Conservation (phyloP, 768 basidiomycete genomes). For the Crassisporium funariophilum region DNA sequence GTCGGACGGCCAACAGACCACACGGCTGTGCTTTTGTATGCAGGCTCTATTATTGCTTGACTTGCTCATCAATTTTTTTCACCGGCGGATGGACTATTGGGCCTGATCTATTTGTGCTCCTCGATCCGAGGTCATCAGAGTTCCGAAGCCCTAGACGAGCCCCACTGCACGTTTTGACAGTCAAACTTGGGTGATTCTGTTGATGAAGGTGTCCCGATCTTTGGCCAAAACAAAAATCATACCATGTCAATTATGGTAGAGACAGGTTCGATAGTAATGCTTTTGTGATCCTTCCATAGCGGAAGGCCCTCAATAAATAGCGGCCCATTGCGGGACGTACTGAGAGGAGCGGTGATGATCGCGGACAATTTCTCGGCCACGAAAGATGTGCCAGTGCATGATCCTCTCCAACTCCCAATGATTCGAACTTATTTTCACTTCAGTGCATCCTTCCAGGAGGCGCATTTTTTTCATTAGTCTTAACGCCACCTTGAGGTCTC, state of each 20-base stretch:
- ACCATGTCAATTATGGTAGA: not conserved
- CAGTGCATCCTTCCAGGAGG: slow-evolving; percentile 17
- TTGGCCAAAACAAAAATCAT: not conserved
- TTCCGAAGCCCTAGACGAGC: no score
- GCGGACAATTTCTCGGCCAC: slow-evolving; percentile 4
- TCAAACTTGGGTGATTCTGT: not conserved
- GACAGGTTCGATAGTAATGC: no score
- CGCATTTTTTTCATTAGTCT: slow-evolving; percentile 15
- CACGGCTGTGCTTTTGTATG: no score
- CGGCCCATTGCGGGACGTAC: not conserved
- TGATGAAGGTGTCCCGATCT: not conserved
- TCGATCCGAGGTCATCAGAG: no score
- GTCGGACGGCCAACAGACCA: no score
- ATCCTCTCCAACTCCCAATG: slow-evolving; percentile 4
- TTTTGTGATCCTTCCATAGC: slow-evolving; percentile 11
- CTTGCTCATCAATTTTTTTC: not conserved
- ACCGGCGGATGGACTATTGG: slow-evolving; percentile 1
- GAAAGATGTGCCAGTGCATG: slow-evolving; percentile 8
- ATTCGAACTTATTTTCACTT: slow-evolving; percentile 19
- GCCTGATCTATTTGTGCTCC: not conserved
- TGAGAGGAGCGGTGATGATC: no score
- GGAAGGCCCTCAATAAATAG: slow-evolving; percentile 2
- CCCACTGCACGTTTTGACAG: no score
- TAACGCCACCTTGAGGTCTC: slow-evolving; percentile 20
- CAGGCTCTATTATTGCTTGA: not conserved